Conservation (phyloP, 2,329 filamentous ascomycete species). For the Colletotrichum sidae region DNA sequence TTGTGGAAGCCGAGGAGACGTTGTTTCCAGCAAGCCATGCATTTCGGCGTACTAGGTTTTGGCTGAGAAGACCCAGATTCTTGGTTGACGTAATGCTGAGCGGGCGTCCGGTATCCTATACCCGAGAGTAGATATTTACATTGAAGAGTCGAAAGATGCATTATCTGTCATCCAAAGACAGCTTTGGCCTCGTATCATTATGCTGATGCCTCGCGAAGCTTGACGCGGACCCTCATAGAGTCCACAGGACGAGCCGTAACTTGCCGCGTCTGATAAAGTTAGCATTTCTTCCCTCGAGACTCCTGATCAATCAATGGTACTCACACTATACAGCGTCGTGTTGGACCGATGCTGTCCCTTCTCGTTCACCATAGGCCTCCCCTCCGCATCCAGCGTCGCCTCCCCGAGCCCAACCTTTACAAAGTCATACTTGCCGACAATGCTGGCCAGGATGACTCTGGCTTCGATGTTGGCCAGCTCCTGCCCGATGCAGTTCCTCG, state of each 20-base stretch:
- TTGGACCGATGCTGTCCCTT: constrained; percentile 35
- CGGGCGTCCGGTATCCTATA: no score
- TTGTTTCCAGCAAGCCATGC: background rate
- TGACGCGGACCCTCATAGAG: no score
- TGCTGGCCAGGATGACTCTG: constrained; percentile 56
- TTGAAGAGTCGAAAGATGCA: no score
- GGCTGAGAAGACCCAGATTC: background rate
- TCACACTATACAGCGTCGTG: constrained; percentile 37
- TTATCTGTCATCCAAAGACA: background rate
- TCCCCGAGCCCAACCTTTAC: constrained; percentile 38
- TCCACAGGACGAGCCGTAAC: constrained; percentile 28
- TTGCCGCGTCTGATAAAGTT: constrained; percentile 28
- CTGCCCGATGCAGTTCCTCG: constrained; percentile 66
- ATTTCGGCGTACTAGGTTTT: background rate
- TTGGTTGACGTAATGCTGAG: background rate
- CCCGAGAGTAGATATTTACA: no score
- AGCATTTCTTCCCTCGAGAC: background rate
- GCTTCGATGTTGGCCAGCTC: constrained; percentile 66
- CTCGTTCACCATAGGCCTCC: constrained; percentile 33
- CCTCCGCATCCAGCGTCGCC: constrained; percentile 31
- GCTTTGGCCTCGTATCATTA: no score
- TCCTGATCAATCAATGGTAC: background rate
- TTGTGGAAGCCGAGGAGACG: no score
- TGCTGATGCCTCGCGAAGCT: no score
- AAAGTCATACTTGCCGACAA: constrained; percentile 38